Evolutionary conservation across 768 basidiomycete genomes (phyloP).

Genomic region (Podaxis mareebaensis): DNA sequence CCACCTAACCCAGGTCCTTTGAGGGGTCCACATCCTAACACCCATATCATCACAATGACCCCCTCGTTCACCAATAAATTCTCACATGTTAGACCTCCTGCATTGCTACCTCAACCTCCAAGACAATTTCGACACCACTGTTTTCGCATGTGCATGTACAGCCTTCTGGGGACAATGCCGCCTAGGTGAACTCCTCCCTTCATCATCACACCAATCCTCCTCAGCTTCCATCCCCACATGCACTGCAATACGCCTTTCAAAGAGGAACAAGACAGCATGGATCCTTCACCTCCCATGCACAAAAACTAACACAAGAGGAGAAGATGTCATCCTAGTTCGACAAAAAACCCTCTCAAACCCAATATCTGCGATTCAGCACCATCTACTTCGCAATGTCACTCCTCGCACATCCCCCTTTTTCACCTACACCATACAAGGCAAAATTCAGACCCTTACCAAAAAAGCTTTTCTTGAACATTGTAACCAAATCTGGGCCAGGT

Average conservation of each 20-base stretch:
- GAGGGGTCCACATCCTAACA: not conserved
- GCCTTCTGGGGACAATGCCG: conserved; percentile 37
- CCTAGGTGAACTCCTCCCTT: conserved; percentile 27
- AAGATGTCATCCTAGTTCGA: conserved; percentile 31
- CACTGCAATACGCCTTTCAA: too few species aligned
- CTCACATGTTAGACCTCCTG: not conserved
- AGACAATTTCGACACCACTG: conserved; percentile 29
- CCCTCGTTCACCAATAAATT: not conserved
- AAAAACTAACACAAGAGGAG: conserved; percentile 28
- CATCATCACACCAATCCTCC: conserved; percentile 18
- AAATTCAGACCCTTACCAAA: conserved; percentile 8
- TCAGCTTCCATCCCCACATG: too few species aligned
- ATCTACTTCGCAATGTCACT: conserved; percentile 21
- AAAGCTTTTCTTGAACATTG: conserved; percentile 14
- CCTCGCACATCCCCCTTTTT: conserved; percentile 23
- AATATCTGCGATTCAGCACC: conserved; percentile 25
- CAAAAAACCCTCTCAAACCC: conserved; percentile 12
- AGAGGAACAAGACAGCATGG: conserved; percentile 8
- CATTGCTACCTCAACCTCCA: conserved; percentile 21
- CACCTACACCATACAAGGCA: not conserved
- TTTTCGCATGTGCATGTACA: conserved; percentile 29
- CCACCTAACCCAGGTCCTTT: conserved; percentile 7
- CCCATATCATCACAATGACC: not conserved
- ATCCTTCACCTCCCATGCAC: conserved; percentile 35
- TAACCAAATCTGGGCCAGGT: conserved; percentile 13